Conservation (phyloP, 352 stramenopile genomes). For the Phytopythium delawarense region DNA sequence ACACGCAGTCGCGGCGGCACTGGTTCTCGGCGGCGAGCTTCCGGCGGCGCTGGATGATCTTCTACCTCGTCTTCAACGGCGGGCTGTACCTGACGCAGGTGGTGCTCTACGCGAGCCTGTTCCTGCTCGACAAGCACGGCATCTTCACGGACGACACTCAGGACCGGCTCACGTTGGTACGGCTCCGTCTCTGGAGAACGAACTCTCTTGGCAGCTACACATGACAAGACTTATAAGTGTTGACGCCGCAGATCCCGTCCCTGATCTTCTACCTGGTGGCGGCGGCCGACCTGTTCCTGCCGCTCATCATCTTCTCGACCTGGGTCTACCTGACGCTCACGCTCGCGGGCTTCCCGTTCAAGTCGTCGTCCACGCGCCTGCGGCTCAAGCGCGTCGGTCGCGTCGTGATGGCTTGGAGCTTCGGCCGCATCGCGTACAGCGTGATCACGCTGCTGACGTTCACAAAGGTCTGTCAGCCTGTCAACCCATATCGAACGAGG, state of each 20-base stretch:
- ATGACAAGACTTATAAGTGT: too few relatives aligned
- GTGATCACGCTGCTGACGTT: constrained; percentile 87
- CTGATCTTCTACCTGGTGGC: constrained; percentile 83
- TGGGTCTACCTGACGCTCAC: constrained; percentile 89
- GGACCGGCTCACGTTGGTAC: constrained; percentile 64
- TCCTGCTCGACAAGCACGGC: constrained; percentile 77
- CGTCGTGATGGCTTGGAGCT: constrained; percentile 79
- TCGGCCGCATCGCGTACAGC: constrained; percentile 84
- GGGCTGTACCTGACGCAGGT: constrained; percentile 86
- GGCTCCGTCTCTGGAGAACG: background rate
- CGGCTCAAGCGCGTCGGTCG: constrained; percentile 55
- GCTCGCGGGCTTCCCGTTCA: constrained; percentile 86
- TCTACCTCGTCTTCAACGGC: constrained; percentile 91
- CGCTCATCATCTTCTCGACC: constrained; percentile 86
- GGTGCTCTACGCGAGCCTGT: constrained; percentile 86
- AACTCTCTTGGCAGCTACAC: too few relatives aligned
- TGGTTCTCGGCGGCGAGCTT: constrained; percentile 88
- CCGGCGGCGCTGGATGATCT: constrained; percentile 88
- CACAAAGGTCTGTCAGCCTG: constrained; percentile 44
- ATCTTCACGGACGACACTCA: constrained; percentile 78
- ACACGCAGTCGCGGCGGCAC: constrained; percentile 70
- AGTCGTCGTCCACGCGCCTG: constrained; percentile 52
- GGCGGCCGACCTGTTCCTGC: constrained; percentile 83
- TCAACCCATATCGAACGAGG: too few relatives aligned
- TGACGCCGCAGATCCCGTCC: constrained; percentile 45